Evolutionary conservation across 257 asterid genomes (phyloP), one percentile per base, ranked within the genome.

Genomic region (Euphrasia confusa): DNA sequence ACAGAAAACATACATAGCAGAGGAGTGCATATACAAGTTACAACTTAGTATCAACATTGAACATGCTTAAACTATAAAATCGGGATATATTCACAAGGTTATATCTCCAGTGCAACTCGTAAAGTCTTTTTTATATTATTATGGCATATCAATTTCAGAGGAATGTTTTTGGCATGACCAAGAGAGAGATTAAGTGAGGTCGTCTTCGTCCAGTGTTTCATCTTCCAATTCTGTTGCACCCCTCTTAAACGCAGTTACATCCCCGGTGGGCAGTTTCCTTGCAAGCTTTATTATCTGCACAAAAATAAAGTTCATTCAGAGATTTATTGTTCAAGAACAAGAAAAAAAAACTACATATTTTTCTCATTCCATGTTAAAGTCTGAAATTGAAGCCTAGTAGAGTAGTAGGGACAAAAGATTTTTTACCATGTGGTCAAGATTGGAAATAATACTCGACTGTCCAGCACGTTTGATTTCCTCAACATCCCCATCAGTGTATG

Each of bases 201-300:
- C 99, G 69, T 89, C 95, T 75, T 93, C 97, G 68, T 93, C 99
- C 35, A 89, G 56, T 49, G 74, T 81, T 18, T 87, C 95, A 49
- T 73, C 83, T 60, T 76, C 71, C 9, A 75, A 86, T 37, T 74
- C 82, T n/a, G 60, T 12, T 30, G 73, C 75, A 10, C 75, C 85
- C 62, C 64, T 76, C 80, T 81, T 89, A 52, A 87, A 69, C 5
- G 77, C 72, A 12, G 79, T 75, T 1, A 87, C 90, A 70, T 93
- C 99, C 53, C 96, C 95, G 0, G 88, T 89, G 1, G 99, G 97
- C 68, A 93, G 55, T 77, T 93, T 93, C 84, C 96, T 84, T 55
- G 97, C 97, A 60, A 89, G 82, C 86, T 74, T 87, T 75, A 93
- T 75, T 55, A 93, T 81, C 99, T 93, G 87, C 67, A 73, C 35